Base-by-base conservation (phyloP, 257 asterid genomes). In the Solanum pinnatisectum region DNA sequence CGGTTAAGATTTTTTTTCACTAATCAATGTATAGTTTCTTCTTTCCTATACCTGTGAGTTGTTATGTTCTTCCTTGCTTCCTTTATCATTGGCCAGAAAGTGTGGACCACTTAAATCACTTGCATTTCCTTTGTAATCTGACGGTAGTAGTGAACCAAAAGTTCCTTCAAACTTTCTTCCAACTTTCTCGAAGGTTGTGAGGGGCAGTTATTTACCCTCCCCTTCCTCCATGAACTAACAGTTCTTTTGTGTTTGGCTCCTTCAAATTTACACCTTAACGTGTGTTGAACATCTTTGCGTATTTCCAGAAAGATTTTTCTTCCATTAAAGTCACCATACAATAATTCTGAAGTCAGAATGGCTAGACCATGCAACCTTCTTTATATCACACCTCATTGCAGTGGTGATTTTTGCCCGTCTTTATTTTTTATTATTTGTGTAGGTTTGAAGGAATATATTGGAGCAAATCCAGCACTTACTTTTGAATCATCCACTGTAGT, bases 371-470 rank as follows among this genome's bases (percentile, higher is more conserved):
- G 35, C 36, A 6, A 77, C 59, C 84, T 77, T n/a, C 35, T 77
- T 39, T 40, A 76, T 22, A 76, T 76, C 56, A 76, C 63, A 56
- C n/a, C 8, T 77, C 27, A 77, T 40, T 40, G 33, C 59, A 40
- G 22, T 76, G 59, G 83, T 76, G 59, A 39, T 12, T 39, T 76
- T 76, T 89, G 40, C 71, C 68, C 8, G 71, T 84, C 60, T 78
- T 83, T 87, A 74, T 3, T 11, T 74, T 74, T 74, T 78, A 71
- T 92, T 83, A 88, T 87, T 65, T 85, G 30, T 91, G 81, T 90
- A 96, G 99, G 99, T 90, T 91, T 97, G 89, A 97, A 95, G 94
- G 99, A 96, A 92, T 97, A 97, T 88, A 85, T 97, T 81, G 96
- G 94, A 90, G 99, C 99, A 89, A 97, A 91, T 93, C 99, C 99